Percentiles rank a stretch among this genome's conserved stretches.
Evolutionary conservation across 495 filamentous ascomycete species (phyloP).

Genomic region (Beverwykella pulmonaria): DNA sequence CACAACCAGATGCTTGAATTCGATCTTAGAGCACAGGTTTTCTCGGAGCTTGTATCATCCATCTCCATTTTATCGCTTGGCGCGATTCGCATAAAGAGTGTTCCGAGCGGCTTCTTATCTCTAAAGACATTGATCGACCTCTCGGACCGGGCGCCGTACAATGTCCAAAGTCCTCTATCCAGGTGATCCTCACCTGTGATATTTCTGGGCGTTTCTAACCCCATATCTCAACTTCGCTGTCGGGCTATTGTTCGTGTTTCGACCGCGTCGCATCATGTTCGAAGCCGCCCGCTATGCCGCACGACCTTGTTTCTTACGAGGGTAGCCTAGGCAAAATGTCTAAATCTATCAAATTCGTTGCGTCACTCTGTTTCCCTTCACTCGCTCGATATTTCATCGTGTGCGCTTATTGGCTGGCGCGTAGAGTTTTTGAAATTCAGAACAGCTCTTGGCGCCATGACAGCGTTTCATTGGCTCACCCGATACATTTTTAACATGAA

Average conservation of each 20-base stretch:
- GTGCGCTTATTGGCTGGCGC: neutral
- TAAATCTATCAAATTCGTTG: neutral
- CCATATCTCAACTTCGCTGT: neutral
- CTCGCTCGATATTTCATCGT: neutral
- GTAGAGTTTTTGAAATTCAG: neutral
- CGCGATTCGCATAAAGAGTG: neutral
- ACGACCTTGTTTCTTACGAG: neutral
- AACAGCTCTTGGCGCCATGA: neutral
- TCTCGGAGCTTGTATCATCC: neutral
- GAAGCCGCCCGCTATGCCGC: constrained; percentile 1
- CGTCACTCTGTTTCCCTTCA: neutral
- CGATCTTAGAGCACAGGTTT: too few species aligned
- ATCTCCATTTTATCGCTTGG: neutral
- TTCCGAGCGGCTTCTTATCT: neutral
- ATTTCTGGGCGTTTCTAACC: neutral
- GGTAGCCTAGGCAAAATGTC: neutral
- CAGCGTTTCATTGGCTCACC: neutral
- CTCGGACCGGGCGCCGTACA: neutral
- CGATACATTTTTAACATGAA: neutral
- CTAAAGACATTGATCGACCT: neutral
- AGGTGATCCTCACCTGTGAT: neutral
- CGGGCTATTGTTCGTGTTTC: neutral
- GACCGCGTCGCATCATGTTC: constrained; percentile 1
- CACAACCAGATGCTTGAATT: too few species aligned
- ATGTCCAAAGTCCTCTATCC: neutral